Base-by-base conservation (phyloP, 2,329 filamentous ascomycete species). In the Arthrobotrys pseudoclavata region DNA sequence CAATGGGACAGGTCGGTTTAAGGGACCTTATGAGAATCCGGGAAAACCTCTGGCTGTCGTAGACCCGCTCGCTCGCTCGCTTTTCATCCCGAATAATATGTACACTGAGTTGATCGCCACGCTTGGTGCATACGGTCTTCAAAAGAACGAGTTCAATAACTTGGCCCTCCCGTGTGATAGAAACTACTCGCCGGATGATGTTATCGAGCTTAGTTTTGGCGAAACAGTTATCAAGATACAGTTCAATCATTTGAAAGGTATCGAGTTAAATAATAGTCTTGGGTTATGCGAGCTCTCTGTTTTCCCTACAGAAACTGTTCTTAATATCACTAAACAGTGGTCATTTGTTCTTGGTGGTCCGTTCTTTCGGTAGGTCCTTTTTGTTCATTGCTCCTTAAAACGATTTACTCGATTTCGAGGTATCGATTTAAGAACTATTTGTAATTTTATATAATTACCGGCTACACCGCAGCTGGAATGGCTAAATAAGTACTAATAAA, bases 301-400 rank as follows among this genome's bases (percentile, higher is more conserved):
- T 26, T 42, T n/a, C 1, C 48, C 63, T 12, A 67, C 63, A 4
- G 63, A 67, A 24, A 18, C 0, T 1, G 4, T 29, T 29, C 4
- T 55, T 4, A 31, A 55, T 20, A 42, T 42, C 18, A 45, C 20
- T 29, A 55, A 24, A 18, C 31, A 31, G 29, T 67, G 63, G 63
- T 67, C 63, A 1, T 55, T 67, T 40, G 20, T 67, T 26, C 48
- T 67, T 29, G 63, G 63, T 10, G 63, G 63, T 0, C 48, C 63
- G 2, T 67, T 67, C 15, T 67, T 53, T 24, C 40, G 48, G 63
- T 67, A 26, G 15, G 31, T 45, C 1, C 6, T n/a, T 42, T 10
- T 4, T 18, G 1, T 7, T 53, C 5, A 29, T 53, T 18, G 3
- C 12, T 53, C 5, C 29, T 4, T 7, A 31, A 31, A 7, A 31